Evolutionary conservation across 345 rosid species (phyloP).

Genomic region (Citrus australasica): DNA sequence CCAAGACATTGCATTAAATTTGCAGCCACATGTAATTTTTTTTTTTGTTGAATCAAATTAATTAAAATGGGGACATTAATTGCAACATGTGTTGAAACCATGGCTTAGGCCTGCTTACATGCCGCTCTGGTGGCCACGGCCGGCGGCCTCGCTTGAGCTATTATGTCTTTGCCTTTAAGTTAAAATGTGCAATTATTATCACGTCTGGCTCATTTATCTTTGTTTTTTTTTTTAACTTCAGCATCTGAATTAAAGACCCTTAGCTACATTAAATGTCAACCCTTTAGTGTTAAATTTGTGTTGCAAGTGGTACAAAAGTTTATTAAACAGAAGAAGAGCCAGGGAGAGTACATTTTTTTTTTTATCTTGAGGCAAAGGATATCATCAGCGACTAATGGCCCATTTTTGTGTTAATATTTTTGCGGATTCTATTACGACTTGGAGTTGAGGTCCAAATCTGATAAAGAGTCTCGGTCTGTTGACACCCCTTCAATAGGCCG

Average conservation of each 20-base stretch:
- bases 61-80: background rate
- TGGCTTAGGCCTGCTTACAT: background rate
- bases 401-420: background rate
- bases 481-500: too few relatives aligned
- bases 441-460: background rate
- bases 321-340: too few relatives aligned
- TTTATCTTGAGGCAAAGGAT: background rate
- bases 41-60: too few relatives aligned
- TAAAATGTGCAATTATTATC: background rate
- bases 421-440: background rate
- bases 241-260: too few relatives aligned
- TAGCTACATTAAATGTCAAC: too few relatives aligned
- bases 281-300: background rate
- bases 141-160: background rate
- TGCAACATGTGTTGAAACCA: background rate
- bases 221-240: too few relatives aligned
- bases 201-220: too few relatives aligned
- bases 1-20: background rate
- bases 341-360: too few relatives aligned
- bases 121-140: conserved; percentile 10
- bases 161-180: background rate
- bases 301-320: background rate
- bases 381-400: background rate
- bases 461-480: too few relatives aligned
- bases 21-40: background rate